Conservation (phyloP, 768 basidiomycete genomes). For the Serendipita sp. region DNA sequence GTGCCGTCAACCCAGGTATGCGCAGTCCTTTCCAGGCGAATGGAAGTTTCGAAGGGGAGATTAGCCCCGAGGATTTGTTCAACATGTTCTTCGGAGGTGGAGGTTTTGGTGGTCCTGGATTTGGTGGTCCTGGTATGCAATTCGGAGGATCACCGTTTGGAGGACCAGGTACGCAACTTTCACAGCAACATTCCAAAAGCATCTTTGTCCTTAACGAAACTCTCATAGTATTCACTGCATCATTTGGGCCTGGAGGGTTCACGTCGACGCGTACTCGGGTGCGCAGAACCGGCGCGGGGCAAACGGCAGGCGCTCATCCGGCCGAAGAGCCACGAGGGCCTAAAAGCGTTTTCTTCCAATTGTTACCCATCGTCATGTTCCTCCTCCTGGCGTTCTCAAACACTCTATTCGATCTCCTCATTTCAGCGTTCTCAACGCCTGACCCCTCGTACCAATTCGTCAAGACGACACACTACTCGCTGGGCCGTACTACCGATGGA, state of each 20-base stretch:
- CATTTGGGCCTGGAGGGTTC: constrained; percentile 76
- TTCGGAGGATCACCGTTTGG: constrained; percentile 40
- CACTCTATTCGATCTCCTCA: constrained; percentile 35
- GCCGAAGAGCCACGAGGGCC: constrained; percentile 35
- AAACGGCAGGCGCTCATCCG: constrained; percentile 18
- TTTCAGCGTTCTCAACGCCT: constrained; percentile 40
- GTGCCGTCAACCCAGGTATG: background rate
- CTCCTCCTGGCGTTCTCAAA: constrained; percentile 73
- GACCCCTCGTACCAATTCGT: constrained; percentile 71
- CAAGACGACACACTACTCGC: constrained; percentile 41
- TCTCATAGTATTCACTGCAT: constrained; percentile 50
- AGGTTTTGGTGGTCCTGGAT: constrained; percentile 28
- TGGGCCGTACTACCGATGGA: constrained; percentile 49
- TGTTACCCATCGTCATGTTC: constrained; percentile 79
- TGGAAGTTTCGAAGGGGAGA: constrained; percentile 57
- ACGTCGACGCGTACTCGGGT: constrained; percentile 38
- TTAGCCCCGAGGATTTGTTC: constrained; percentile 92
- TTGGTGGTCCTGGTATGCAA: constrained; percentile 21
- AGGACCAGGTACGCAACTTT: constrained; percentile 25
- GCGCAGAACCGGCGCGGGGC: constrained; percentile 23
- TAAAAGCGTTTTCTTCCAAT: constrained; percentile 39
- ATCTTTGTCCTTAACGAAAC: constrained; percentile 1
- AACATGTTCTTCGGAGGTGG: constrained; percentile 95
- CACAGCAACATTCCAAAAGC: background rate
- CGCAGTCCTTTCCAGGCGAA: background rate